phyloP scores from a whole-genome alignment of 305 asterid genomes.

The Stenogyne calaminthoides region DNA sequence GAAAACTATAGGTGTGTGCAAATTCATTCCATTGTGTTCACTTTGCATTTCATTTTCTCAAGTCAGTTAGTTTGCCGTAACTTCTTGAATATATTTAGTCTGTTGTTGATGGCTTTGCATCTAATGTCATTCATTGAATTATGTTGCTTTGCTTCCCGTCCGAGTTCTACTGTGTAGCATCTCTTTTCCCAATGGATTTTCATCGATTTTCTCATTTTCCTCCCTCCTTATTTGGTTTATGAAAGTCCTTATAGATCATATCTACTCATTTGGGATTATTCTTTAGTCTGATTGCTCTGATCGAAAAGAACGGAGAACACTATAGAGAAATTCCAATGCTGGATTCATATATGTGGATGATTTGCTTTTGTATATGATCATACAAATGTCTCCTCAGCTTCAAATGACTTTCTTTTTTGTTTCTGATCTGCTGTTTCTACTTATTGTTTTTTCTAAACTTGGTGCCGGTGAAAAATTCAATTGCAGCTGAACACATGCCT shows the following conservation, averaged over 20 bases:
- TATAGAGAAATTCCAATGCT: constrained; percentile 9
- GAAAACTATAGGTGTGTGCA: constrained; percentile 65
- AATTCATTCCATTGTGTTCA: constrained; percentile 15
- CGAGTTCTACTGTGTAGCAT: background rate
- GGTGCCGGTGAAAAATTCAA: constrained; percentile 24
- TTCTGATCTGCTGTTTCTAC: constrained; percentile 19
- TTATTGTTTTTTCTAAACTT: constrained; percentile 22
- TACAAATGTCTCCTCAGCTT: background rate
- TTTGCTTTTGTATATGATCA: constrained; percentile 3
- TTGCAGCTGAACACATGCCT: constrained; percentile 66
- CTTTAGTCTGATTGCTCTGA: background rate
- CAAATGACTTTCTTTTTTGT: background rate
- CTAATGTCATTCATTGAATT: background rate
- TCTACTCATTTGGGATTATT: background rate
- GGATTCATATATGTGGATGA: background rate
- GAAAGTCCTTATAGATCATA: background rate
- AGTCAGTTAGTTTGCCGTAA: constrained; percentile 3
- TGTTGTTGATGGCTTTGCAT: background rate
- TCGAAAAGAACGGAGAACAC: background rate
- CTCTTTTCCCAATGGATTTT: background rate
- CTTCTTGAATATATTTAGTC: constrained; percentile 1
- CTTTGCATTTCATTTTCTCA: constrained; percentile 15
- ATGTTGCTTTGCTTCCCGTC: background rate
- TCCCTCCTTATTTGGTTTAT: background rate
- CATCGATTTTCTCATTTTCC: constrained; percentile 4